Evolutionary conservation across 108 stramenopile species (phyloP), one percentile per base, ranked within the genome.

Genomic region (Cyclotella baltica): DNA sequence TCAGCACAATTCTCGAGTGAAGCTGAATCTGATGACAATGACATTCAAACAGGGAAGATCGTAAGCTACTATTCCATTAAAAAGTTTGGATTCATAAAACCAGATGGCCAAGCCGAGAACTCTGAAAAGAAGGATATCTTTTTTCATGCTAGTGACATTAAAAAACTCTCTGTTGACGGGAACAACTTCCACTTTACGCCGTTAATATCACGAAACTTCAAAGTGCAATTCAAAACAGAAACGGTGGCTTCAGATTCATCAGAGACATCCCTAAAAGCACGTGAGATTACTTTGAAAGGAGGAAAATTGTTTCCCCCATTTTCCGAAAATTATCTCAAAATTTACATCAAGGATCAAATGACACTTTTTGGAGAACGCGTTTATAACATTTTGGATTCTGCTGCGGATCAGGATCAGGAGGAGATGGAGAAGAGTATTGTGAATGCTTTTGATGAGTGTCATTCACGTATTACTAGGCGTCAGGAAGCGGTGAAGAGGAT

Each of bases 391-490:
- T 63, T 77, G 68, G 38, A 53, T 35, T 57, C 68, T 13, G 56
- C 57, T 40, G 51, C 48, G 34, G 76, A 77, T 62, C 76, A 69
- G 34, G 76, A 77, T 62, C 76, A 69, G 48, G 28, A 51, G 23
- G 76, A 77, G 57, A 69, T 77, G 76, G 76, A 77, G 34, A 70
- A 31, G 1, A 68, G 46, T 40, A 69, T 77, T 51, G 76, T 77
- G 23, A 47, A 55, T 37, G 68, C 76, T 15, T 77, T 63, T 33
- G 76, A 77, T 27, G 40, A 43, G 59, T 59, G 36, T 9, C 69
- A 59, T 46, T 43, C 62, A 23, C 36, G 29, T 31, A 70, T 77
- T 53, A 48, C 35, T 31, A 70, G 30, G n/a, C 65, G 59, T 18
- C 53, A 58, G 51, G 75, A 36, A 2, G 59, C 47, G 67, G 43